Evolutionary conservation across 2,329 filamentous ascomycete species (phyloP).

Genomic region (Fusarium oligoseptatum): DNA sequence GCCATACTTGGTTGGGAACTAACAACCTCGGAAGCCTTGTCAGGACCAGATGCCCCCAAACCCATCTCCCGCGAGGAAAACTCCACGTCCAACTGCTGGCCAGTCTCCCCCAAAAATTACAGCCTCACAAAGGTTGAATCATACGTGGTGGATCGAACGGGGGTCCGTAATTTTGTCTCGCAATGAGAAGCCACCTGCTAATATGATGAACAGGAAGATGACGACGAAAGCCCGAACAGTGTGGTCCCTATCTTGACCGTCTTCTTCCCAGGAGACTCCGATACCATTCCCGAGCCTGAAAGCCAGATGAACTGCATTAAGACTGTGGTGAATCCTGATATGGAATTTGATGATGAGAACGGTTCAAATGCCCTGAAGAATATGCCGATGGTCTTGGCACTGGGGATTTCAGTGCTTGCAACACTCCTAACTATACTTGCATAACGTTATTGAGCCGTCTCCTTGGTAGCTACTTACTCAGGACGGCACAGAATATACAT

Average conservation of each 20-base stretch:
- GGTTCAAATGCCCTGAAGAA: not conserved
- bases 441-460: not conserved
- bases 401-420: not conserved
- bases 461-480: not conserved
- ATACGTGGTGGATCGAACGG: slow-evolving; percentile 3
- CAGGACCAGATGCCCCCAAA: not conserved
- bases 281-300: not conserved
- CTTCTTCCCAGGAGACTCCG: slow-evolving; percentile 25
- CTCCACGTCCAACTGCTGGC: slow-evolving; percentile 27
- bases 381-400: not conserved
- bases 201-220: not conserved
- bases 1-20: not conserved
- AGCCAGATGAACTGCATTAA: slow-evolving; percentile 31
- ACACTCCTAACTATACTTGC: not conserved
- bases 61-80: slow-evolving; percentile 20
- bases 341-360: not conserved
- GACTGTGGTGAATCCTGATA: not conserved
- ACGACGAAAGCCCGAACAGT: not conserved
- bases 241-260: slow-evolving; percentile 22
- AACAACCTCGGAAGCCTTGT: slow-evolving; percentile 7
- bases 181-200: not conserved
- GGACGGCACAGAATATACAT: not conserved
- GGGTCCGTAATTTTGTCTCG: not conserved
- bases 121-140: slow-evolving; percentile 14
- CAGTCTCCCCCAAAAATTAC: slow-evolving; percentile 17